Conservation (phyloP, 2,329 filamentous ascomycete genomes). For the Pestalotiopsis fici region DNA sequence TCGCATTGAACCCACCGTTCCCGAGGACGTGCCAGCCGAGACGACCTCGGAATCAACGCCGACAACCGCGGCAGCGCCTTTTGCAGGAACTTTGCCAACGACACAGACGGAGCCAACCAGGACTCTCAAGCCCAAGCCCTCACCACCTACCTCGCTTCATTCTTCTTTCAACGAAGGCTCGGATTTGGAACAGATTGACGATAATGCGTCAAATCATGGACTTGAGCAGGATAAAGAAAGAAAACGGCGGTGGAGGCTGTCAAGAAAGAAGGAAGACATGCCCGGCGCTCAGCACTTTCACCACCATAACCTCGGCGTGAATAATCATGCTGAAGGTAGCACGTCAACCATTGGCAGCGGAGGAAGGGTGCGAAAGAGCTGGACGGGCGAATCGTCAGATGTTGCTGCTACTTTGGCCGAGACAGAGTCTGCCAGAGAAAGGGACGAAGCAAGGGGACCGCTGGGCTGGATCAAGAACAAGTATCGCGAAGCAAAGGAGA, state of each 20-base stretch:
- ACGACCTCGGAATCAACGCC: constrained; percentile 47
- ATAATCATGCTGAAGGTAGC: constrained; percentile 65
- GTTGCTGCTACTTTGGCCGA: constrained; percentile 40
- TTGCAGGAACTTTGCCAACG: constrained; percentile 35
- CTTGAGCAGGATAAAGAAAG: constrained; percentile 63
- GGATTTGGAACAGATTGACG: constrained; percentile 74
- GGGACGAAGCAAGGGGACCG: constrained; percentile 51
- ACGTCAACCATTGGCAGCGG: constrained; percentile 69
- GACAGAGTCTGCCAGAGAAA: constrained; percentile 35
- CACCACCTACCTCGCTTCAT: constrained; percentile 75
- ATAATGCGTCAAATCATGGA: constrained; percentile 37
- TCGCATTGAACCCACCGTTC: constrained; percentile 18
- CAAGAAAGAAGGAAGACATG: constrained; percentile 65
- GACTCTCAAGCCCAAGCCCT: constrained; percentile 66
- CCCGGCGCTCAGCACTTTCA: constrained; percentile 36
- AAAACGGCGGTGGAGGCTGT: constrained; percentile 72
- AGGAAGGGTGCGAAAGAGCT: constrained; percentile 48
- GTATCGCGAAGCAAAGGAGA: constrained; percentile 61
- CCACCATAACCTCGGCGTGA: constrained; percentile 55
- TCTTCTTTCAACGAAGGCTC: constrained; percentile 81
- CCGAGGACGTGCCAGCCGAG: constrained; percentile 22
- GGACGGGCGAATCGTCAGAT: constrained; percentile 53
- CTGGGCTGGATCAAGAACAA: constrained; percentile 62
- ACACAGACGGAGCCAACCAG: constrained; percentile 40
- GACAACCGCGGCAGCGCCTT: constrained; percentile 46